Conservation (phyloP, 805 yeast genomes). For the Candida multigemmis region DNA sequence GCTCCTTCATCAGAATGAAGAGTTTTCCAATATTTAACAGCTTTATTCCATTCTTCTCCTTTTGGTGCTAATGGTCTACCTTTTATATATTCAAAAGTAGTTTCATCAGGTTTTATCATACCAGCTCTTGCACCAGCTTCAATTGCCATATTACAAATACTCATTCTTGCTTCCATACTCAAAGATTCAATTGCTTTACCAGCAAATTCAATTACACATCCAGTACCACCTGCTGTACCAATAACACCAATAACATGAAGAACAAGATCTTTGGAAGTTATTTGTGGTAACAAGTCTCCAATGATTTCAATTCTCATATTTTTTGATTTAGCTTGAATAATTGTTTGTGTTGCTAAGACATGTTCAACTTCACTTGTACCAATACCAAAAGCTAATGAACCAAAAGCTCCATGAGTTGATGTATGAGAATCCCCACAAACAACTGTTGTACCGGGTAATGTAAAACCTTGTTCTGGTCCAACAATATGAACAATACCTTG, state of each 20-base stretch:
- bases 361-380: slow-evolving; percentile 99
- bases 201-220: slow-evolving; percentile 91
- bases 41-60: slow-evolving; percentile 94
- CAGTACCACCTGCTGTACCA: slow-evolving; percentile 99
- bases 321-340: slow-evolving; percentile 89
- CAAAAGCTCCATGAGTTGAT: slow-evolving; percentile 98
- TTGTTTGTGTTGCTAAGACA: slow-evolving; percentile 94
- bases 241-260: slow-evolving; percentile 92
- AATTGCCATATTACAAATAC: slow-evolving; percentile 98
- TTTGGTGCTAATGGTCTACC: slow-evolving; percentile 93
- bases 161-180: slow-evolving; percentile 97
- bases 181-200: slow-evolving; percentile 88
- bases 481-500: slow-evolving; percentile 98
- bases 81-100: slow-evolving; percentile 78
- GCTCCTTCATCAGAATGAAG: slow-evolving; percentile 87
- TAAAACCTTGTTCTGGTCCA: slow-evolving; percentile 99
- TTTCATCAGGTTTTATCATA: slow-evolving; percentile 94
- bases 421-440: slow-evolving; percentile 99
- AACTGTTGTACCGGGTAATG: slow-evolving; percentile 96
- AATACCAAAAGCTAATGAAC: slow-evolving; percentile 95
- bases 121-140: slow-evolving; percentile 99
- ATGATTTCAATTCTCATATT: slow-evolving; percentile 86
- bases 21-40: slow-evolving; percentile 84
- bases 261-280: slow-evolving; percentile 92
- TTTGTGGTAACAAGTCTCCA: slow-evolving; percentile 80